These are phyloP conservation scores for Ramularia collo-cygni DNA, from an alignment of 2,329 filamentous ascomycete genomes.

Conservation along the genomic window DNA sequence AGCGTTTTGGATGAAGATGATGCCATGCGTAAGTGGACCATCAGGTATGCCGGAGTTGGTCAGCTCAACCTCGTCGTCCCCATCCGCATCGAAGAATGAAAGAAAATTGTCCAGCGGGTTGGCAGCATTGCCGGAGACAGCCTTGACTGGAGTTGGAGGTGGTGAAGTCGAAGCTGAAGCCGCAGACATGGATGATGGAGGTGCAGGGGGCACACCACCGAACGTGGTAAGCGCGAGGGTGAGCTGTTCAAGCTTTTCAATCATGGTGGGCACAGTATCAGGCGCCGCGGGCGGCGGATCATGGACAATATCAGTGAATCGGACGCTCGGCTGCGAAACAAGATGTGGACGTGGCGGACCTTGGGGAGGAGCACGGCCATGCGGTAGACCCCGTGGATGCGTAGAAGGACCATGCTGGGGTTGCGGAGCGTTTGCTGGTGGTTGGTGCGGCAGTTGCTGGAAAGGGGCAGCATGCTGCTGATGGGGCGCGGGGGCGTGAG, in stretches of 20 bases:
- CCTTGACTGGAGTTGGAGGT: slow-evolving; percentile 2
- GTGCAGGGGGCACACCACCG: slow-evolving; percentile 20
- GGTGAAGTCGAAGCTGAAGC: slow-evolving; percentile 1
- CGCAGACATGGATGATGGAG: slow-evolving; percentile 11
- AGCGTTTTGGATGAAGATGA: slow-evolving; percentile 30
- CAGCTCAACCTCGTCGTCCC: slow-evolving; percentile 17
- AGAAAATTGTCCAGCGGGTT: slow-evolving; percentile 22
- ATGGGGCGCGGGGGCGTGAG: not conserved
- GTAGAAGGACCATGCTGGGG: slow-evolving; percentile 4
- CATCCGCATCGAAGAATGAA: slow-evolving; percentile 18
- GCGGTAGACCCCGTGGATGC: slow-evolving; percentile 7
- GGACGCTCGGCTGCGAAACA: slow-evolving; percentile 14
- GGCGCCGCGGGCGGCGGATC: slow-evolving; percentile 12
- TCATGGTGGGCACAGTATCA: slow-evolving; percentile 21
- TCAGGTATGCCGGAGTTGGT: slow-evolving; percentile 18
- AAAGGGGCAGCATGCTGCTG: not conserved
- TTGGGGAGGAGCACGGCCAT: slow-evolving; percentile 6
- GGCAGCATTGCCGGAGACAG: not conserved
- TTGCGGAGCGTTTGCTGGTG: not conserved
- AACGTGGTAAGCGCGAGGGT: slow-evolving; percentile 24
- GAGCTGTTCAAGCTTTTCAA: slow-evolving; percentile 21
- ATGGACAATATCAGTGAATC: slow-evolving; percentile 15
- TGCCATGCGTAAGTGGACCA: slow-evolving; percentile 24
- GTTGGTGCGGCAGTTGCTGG: slow-evolving; percentile 1
- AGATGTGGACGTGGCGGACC: slow-evolving; percentile 7